Evolutionary conservation across 495 filamentous ascomycete genomes (phyloP).

Genomic region (Lasiosphaeria ovina): DNA sequence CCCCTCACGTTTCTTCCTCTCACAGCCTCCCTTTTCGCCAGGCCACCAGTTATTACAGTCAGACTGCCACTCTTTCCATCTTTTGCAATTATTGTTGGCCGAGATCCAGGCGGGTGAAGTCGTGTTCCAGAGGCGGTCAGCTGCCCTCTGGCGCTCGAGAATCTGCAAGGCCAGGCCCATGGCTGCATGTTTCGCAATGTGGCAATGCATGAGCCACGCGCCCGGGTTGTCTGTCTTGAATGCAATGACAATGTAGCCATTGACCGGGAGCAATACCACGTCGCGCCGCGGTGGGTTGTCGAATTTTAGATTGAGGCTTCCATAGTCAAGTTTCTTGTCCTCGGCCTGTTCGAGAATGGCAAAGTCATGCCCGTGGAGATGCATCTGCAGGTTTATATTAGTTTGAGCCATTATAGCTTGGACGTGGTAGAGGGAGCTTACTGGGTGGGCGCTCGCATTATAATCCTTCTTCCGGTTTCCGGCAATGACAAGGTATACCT

Average conservation of each 20-base stretch:
- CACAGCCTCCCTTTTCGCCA: background rate
- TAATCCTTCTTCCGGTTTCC: slow-evolving; percentile 16
- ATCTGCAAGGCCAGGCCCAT: slow-evolving; percentile 44
- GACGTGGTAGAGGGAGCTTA: background rate
- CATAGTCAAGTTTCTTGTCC: slow-evolving; percentile 13
- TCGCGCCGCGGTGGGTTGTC: slow-evolving; percentile 57
- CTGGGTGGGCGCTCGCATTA: slow-evolving; percentile 35
- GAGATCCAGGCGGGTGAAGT: background rate
- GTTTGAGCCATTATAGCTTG: background rate
- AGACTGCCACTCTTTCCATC: slow-evolving; percentile 5
- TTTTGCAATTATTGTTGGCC: slow-evolving; percentile 1
- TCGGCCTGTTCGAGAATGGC: slow-evolving; percentile 47
- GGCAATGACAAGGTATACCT: slow-evolving; percentile 27
- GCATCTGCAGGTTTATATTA: slow-evolving; percentile 34
- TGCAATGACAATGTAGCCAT: slow-evolving; percentile 35
- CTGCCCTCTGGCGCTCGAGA: slow-evolving; percentile 30
- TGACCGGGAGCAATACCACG: slow-evolving; percentile 44
- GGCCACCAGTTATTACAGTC: slow-evolving; percentile 12
- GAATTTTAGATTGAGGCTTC: slow-evolving; percentile 35
- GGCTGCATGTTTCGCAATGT: slow-evolving; percentile 46
- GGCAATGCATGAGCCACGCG: slow-evolving; percentile 42
- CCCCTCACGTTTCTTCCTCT: background rate
- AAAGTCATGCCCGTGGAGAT: slow-evolving; percentile 62
- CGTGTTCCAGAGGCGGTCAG: slow-evolving; percentile 12
- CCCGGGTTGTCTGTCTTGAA: slow-evolving; percentile 45